phyloP scores from a whole-genome alignment of 2,329 filamentous ascomycete genomes.

The Botrytis aclada region DNA sequence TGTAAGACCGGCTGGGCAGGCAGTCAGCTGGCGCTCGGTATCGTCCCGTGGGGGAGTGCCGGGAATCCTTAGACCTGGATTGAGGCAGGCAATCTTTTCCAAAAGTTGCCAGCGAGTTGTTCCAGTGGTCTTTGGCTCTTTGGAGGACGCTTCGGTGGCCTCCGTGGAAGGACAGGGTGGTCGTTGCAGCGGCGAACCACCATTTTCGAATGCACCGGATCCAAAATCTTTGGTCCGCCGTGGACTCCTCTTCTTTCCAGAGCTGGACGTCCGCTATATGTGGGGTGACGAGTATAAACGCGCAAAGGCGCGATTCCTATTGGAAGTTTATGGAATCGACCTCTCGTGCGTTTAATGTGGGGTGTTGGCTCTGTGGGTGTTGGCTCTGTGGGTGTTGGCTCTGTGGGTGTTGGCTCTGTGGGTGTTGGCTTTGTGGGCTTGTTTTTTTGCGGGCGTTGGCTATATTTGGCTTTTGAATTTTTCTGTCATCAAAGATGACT shows the following conservation, averaged over 20 bases:
- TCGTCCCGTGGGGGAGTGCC: neutral
- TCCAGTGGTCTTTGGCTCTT: conserved; percentile 3
- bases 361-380: neutral
- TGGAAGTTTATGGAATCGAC: conserved; percentile 4
- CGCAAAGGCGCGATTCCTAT: neutral
- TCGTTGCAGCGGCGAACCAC: neutral
- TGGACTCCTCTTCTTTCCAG: neutral
- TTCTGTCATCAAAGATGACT: neutral
- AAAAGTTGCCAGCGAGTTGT: neutral
- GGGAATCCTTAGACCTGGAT: conserved; percentile 10
- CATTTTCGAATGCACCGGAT: neutral
- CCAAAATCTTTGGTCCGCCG: neutral
- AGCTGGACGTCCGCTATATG: conserved; percentile 3
- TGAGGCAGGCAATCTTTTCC: conserved; percentile 1
- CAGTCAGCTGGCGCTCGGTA: neutral
- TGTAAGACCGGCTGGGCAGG: neutral
- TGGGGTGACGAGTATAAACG: neutral
- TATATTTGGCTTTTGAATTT: neutral
- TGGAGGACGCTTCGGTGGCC: neutral
- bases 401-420: neutral
- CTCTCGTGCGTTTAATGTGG: neutral
- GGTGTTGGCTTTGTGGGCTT: neutral
- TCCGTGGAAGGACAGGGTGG: neutral
- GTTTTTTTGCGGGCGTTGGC: neutral
- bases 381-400: neutral